phyloP scores from a whole-genome alignment of 305 asterid genomes.

The Ajuga reptans region DNA sequence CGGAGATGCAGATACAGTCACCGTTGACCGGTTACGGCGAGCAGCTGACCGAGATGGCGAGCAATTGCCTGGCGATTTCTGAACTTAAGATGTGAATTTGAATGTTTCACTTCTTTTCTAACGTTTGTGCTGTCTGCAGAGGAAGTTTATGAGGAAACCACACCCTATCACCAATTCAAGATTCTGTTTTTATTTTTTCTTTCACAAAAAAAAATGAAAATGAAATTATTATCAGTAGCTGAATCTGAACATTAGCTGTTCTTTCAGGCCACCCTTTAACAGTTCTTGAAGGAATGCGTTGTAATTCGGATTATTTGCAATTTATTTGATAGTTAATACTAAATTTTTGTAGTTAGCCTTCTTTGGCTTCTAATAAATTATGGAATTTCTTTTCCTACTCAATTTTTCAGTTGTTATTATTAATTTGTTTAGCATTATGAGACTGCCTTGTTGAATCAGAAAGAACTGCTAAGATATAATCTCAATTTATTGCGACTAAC shows the following conservation, averaged over 20 bases:
- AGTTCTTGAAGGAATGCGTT: neutral
- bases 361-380: too few species aligned
- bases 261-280: neutral
- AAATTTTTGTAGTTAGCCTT: neutral
- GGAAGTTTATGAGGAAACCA: slow-evolving; percentile 13
- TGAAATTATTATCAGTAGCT: neutral
- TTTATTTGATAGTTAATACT: neutral
- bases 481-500: too few species aligned
- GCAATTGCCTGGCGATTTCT: slow-evolving; percentile 46
- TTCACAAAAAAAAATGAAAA: too few species aligned
- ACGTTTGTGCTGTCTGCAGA: slow-evolving; percentile 17
- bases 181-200: neutral
- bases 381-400: too few species aligned
- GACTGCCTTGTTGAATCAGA: too few species aligned
- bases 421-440: too few species aligned
- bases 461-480: too few species aligned
- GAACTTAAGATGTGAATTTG: slow-evolving; percentile 17
- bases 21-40: slow-evolving; percentile 25
- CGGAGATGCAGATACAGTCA: slow-evolving; percentile 5
- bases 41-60: slow-evolving; percentile 44
- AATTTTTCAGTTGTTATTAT: too few species aligned
- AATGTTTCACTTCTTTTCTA: neutral
- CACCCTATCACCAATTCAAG: neutral
- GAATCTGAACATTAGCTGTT: neutral
- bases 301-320: neutral